phyloP scores from a whole-genome alignment of 306 rosid species.

The Fagus sylvatica region DNA sequence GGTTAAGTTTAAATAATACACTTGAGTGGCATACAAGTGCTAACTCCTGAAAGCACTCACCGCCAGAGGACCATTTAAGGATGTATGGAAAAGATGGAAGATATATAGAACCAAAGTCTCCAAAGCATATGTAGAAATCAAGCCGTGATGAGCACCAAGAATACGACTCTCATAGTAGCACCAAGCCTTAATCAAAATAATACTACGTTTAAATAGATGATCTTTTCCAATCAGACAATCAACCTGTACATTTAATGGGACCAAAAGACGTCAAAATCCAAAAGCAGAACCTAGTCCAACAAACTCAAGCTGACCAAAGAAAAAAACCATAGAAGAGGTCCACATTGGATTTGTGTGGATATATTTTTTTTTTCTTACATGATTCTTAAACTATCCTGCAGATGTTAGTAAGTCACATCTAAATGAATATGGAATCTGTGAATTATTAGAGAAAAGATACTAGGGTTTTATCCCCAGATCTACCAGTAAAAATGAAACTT shows the following conservation, averaged over 20 bases:
- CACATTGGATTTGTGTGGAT: not conserved
- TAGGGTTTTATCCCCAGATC: not conserved
- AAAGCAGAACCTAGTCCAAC: not conserved
- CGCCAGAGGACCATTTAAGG: constrained; percentile 43
- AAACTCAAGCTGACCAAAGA: not conserved
- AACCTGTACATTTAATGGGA: constrained; percentile 30
- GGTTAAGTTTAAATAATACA: not conserved
- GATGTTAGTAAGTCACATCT: not conserved
- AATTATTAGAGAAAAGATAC: not conserved
- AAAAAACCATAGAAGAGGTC: not conserved
- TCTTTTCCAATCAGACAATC: constrained; percentile 41
- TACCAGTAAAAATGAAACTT: not conserved
- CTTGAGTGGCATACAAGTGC: not conserved
- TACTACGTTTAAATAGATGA: constrained; percentile 54
- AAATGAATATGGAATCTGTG: not conserved
- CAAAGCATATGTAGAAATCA: constrained; percentile 56
- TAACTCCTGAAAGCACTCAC: constrained; percentile 30
- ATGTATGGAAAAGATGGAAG: constrained; percentile 42
- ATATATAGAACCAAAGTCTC: constrained; percentile 53
- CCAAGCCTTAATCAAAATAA: constrained; percentile 52
- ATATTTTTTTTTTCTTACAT: not conserved
- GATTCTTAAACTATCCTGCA: not conserved
- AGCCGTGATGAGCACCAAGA: constrained; percentile 56
- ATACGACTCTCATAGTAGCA: constrained; percentile 59
- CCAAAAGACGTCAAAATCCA: not conserved